These are phyloP conservation scores for Phytophthora tentaculata DNA, from an alignment of 352 stramenopile species.

Conservation along the genomic window DNA sequence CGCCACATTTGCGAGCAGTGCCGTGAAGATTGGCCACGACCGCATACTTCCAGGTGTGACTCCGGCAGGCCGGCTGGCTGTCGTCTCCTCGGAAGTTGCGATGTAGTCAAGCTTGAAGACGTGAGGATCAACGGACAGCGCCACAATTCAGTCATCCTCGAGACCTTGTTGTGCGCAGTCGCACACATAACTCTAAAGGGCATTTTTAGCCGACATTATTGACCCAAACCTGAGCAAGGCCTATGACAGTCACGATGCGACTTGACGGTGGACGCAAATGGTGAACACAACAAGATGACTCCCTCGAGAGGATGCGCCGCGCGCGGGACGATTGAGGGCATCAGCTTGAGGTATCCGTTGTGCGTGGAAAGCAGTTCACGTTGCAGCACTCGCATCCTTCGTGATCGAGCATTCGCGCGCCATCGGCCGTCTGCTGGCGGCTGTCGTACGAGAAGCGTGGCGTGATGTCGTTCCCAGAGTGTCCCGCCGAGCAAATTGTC, in stretches of 20 bases:
- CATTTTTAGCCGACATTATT: conserved; percentile 5
- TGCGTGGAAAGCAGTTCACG: background rate
- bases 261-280: no score
- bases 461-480: background rate
- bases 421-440: background rate
- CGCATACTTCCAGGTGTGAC: conserved; percentile 22
- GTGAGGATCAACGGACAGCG: conserved; percentile 20
- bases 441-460: background rate
- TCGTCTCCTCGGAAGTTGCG: conserved; percentile 24
- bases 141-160: conserved; percentile 19
- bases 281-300: no score
- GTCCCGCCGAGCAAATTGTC: background rate
- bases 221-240: background rate
- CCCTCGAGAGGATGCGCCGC: no score
- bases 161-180: conserved; percentile 9
- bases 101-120: conserved; percentile 6
- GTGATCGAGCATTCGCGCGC: no score
- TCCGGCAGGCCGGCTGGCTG: background rate
- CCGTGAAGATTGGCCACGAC: conserved; percentile 14
- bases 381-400: background rate
- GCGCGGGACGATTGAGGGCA: no score
- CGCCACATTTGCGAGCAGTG: conserved; percentile 15
- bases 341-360: no score
- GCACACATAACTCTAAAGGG: background rate
- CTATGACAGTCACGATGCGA: no score